Conservation (phyloP, 1,139 yeast species). For the Meyerozyma elateridarum region DNA sequence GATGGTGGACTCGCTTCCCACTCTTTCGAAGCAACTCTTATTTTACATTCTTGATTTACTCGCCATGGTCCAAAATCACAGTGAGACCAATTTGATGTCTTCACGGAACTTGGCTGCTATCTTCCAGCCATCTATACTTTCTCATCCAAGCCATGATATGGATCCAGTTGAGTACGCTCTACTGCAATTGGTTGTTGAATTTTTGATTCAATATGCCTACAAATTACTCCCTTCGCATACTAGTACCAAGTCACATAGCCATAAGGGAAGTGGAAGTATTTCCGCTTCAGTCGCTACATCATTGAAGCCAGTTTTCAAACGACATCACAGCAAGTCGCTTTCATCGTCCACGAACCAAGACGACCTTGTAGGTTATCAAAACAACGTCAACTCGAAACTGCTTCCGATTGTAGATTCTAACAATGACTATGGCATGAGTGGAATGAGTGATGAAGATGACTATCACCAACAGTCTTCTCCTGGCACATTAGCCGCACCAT, state of each 20-base stretch:
- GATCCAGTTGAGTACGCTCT: conserved; percentile 87
- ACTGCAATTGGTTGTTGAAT: conserved; percentile 83
- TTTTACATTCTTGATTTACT: conserved; percentile 83
- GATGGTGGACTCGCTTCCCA: conserved; percentile 64
- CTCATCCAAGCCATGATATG: conserved; percentile 91
- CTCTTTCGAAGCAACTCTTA: conserved; percentile 71
- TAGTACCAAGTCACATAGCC: too few relatives aligned
- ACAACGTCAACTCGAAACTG: conserved; percentile 16
- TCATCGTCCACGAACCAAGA: conserved; percentile 50
- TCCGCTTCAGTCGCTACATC: conserved; percentile 4
- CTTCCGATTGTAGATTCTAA: conserved; percentile 26
- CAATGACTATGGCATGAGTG: conserved; percentile 28
- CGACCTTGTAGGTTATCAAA: conserved; percentile 40
- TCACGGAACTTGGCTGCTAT: conserved; percentile 91
- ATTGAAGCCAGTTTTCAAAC: conserved; percentile 13
- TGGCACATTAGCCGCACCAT: conserved; percentile 5
- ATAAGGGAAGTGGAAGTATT: conserved; percentile 4
- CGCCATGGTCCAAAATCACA: conserved; percentile 78
- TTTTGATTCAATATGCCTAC: conserved; percentile 81
- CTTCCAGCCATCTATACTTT: conserved; percentile 89
- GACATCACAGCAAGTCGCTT: conserved; percentile 59
- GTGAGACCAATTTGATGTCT: conserved; percentile 82
- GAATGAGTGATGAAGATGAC: conserved; percentile 26
- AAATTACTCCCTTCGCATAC: conserved; percentile 51
- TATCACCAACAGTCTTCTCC: conserved; percentile 14